A percentile compares a stretch with the other conserved stretches of the same genome.
Evolutionary conservation across 495 filamentous ascomycete genomes (phyloP).

Genomic region (Xylaria telfairii): DNA sequence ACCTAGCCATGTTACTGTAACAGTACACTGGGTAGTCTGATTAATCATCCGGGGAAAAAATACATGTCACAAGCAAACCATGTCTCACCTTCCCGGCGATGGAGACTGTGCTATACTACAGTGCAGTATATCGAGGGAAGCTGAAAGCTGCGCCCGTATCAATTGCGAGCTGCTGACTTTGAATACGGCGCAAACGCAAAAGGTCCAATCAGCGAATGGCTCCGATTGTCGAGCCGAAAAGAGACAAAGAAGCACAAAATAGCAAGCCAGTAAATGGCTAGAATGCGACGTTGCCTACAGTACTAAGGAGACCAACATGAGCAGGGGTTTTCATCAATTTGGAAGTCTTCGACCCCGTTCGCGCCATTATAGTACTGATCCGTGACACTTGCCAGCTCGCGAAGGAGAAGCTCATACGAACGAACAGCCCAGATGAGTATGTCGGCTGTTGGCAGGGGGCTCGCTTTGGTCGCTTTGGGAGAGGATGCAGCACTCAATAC

Average conservation of each 20-base stretch:
- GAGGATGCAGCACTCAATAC: constrained; percentile 12
- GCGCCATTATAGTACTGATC: neutral
- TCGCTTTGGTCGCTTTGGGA: neutral
- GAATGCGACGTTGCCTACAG: neutral
- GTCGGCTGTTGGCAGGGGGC: neutral
- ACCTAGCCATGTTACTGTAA: neutral
- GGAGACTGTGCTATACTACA: neutral
- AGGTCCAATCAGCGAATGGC: neutral
- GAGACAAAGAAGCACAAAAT: neutral
- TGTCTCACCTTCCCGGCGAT: neutral
- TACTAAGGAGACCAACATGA: neutral
- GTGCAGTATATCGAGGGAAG: neutral
- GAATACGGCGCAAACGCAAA: constrained; percentile 4
- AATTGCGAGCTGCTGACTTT: neutral
- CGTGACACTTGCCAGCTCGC: neutral
- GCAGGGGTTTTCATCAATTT: neutral
- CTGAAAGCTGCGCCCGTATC: neutral
- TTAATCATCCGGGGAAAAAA: neutral
- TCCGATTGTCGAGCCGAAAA: neutral
- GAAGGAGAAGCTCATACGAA: neutral
- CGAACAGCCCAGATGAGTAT: constrained; percentile 3
- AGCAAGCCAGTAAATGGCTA: neutral
- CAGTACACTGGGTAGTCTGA: neutral
- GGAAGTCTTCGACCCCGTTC: neutral
- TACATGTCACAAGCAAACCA: constrained; percentile 9